Conservation (phyloP, 306 rosid species). For the Trichosanthes truncata region DNA sequence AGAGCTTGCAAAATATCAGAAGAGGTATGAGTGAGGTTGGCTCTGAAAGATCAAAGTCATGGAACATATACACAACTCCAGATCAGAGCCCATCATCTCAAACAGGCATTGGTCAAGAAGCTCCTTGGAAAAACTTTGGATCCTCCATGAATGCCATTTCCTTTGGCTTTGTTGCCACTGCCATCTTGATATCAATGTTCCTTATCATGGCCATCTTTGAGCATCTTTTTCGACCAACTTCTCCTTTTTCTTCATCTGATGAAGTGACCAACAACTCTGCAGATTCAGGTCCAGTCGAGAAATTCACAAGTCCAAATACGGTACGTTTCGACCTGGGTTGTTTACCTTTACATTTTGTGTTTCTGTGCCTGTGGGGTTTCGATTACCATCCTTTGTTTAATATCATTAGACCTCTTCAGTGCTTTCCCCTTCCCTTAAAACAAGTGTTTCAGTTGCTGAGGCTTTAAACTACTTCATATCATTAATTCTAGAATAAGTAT, state of each 20-base stretch:
- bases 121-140: constrained; percentile 68
- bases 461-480: neutral
- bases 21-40: constrained; percentile 41
- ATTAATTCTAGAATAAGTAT: neutral
- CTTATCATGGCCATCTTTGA: constrained; percentile 92
- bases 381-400: neutral
- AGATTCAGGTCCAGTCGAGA: constrained; percentile 29
- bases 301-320: constrained; percentile 35
- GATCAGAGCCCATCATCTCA: constrained; percentile 51
- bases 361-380: neutral
- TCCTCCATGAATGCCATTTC: constrained; percentile 89
- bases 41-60: constrained; percentile 47
- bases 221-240: constrained; percentile 69
- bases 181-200: constrained; percentile 86
- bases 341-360: neutral
- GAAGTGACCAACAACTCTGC: constrained; percentile 27
- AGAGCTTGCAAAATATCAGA: neutral
- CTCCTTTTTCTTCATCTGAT: constrained; percentile 45
- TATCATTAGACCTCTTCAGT: neutral
- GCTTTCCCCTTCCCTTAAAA: neutral
- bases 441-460: neutral
- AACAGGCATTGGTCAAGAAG: constrained; percentile 39
- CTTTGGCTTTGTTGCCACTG: constrained; percentile 91
- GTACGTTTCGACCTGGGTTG: constrained; percentile 28
- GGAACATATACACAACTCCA: constrained; percentile 54